Evolutionary conservation across 176 grass and related monocot species (phyloP), one percentile per base, ranked within the genome.

Genomic region (Thinopyrum elongatum): DNA sequence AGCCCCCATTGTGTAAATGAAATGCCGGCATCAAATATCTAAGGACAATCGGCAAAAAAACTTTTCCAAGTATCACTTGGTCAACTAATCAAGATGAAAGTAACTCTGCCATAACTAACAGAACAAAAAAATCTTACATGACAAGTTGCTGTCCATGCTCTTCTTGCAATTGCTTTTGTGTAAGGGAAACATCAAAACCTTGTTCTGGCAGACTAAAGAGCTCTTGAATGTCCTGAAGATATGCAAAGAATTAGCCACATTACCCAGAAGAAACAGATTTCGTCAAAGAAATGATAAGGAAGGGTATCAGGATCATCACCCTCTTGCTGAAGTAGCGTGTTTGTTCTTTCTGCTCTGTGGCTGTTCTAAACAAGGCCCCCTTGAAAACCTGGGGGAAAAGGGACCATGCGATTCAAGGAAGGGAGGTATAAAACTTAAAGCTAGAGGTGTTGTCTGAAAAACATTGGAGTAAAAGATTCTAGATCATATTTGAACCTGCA

Each of bases 341-440:
- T 77, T 98, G 96, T 84, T 98, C 93, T 94, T 95, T 98, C 36
- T 98, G 93, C 57, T 98, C 96, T n/a, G 96, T 98, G 57, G 96
- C 96, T 77, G 92, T 95, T 72, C 89, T 95, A 85, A 98, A 98
- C 67, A 98, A 63, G 59, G 91, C 96, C 2, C 96, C 96, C 79
- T 98, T 98, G 76, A 95, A 92, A 53, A 98, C 91, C 96, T 98
- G 81, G 30, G 68, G 3, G 4, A 49, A 21, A 21, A 57, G 17
- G 51, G 11, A 82, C 53, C 17, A 65, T 60, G 51, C 10, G 30
- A 70, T 80, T 61, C 26, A 8, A n/a, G 21, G 1, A 88, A 60
- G 19, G 41, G 12, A 78, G 16, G 30, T 42, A 51, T 39, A 87
- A 81, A 42, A 58, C 17, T 62, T 27, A 19, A 70, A 74, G 7